Evolutionary conservation across 2,329 filamentous ascomycete genomes (phyloP).

Genomic region (Fusarium brachygibbosum): DNA sequence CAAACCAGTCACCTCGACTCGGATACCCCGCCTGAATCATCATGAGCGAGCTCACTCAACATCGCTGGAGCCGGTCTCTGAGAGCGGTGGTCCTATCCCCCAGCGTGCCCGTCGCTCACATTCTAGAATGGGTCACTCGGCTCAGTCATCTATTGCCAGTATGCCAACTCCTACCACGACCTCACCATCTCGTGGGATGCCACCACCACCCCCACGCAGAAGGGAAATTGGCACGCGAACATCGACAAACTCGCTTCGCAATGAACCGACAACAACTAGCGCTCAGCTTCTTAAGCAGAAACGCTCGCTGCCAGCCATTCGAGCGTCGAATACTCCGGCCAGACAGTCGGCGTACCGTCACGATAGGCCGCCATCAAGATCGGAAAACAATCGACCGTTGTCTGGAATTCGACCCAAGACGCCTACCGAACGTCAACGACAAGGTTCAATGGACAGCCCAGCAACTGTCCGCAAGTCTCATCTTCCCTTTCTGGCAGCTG

Average conservation of each 20-base stretch:
- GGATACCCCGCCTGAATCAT: slow-evolving; percentile 81
- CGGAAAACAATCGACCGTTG: slow-evolving; percentile 64
- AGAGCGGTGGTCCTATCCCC: slow-evolving; percentile 81
- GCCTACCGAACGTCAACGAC: slow-evolving; percentile 73
- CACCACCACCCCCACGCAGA: slow-evolving; percentile 73
- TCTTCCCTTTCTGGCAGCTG: slow-evolving; percentile 83
- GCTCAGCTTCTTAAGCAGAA: slow-evolving; percentile 75
- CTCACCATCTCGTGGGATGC: slow-evolving; percentile 66
- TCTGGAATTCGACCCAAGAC: slow-evolving; percentile 75
- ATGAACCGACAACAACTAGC: slow-evolving; percentile 74
- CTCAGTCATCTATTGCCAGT: slow-evolving; percentile 77
- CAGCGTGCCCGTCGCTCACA: slow-evolving; percentile 71
- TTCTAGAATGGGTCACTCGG: slow-evolving; percentile 76
- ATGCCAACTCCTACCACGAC: slow-evolving; percentile 72
- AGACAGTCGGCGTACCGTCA: slow-evolving; percentile 63
- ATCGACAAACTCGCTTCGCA: slow-evolving; percentile 67
- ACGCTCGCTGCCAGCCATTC: slow-evolving; percentile 73
- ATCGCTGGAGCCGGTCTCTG: slow-evolving; percentile 91
- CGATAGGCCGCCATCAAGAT: slow-evolving; percentile 72
- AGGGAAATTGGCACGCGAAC: slow-evolving; percentile 69
- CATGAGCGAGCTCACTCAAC: slow-evolving; percentile 78
- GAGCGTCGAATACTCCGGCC: slow-evolving; percentile 63
- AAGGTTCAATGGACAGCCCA: slow-evolving; percentile 63
- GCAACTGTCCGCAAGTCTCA: slow-evolving; percentile 70
- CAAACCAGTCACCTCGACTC: slow-evolving; percentile 73